Conservation (phyloP, 768 basidiomycete genomes). For the Kwoniella newhampshirensis region DNA sequence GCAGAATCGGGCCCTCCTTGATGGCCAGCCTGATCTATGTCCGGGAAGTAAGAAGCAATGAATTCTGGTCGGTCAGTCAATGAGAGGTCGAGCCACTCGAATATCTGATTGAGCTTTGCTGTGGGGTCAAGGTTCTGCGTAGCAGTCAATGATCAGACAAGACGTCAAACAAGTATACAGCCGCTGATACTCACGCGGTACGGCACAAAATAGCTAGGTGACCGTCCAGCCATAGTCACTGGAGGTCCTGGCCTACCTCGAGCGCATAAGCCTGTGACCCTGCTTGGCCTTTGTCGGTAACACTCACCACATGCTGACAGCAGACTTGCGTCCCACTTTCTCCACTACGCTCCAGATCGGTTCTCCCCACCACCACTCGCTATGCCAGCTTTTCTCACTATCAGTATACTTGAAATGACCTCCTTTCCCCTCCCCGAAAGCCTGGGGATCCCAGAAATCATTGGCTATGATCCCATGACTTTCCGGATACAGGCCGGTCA, state of each 20-base stretch:
- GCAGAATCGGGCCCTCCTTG: slow-evolving; percentile 23
- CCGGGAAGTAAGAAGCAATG: slow-evolving; percentile 62
- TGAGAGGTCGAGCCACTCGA: slow-evolving; percentile 79
- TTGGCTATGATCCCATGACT: slow-evolving; percentile 90
- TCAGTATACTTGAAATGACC: slow-evolving; percentile 57
- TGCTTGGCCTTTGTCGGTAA: not conserved
- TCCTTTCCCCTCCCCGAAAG: slow-evolving; percentile 18
- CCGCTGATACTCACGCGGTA: slow-evolving; percentile 71
- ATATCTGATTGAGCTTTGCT: slow-evolving; percentile 72
- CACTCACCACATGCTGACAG: slow-evolving; percentile 87
- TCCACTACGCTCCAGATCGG: slow-evolving; percentile 93
- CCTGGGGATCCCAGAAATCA: slow-evolving; percentile 80
- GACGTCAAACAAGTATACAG: not conserved
- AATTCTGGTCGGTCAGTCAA: slow-evolving; percentile 70
- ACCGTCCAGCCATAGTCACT: slow-evolving; percentile 63
- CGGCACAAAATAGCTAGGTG: slow-evolving; percentile 74
- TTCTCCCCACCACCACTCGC: slow-evolving; percentile 85
- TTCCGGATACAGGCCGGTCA: slow-evolving; percentile 87
- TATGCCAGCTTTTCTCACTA: slow-evolving; percentile 63
- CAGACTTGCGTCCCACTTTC: slow-evolving; percentile 70
- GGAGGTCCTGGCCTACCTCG: slow-evolving; percentile 75
- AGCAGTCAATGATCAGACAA: not conserved
- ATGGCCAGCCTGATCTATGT: slow-evolving; percentile 25
- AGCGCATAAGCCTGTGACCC: not conserved
- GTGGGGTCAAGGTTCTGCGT: slow-evolving; percentile 55